Conservation (phyloP, 2,329 filamentous ascomycete species). For the Septoria petroselini region DNA sequence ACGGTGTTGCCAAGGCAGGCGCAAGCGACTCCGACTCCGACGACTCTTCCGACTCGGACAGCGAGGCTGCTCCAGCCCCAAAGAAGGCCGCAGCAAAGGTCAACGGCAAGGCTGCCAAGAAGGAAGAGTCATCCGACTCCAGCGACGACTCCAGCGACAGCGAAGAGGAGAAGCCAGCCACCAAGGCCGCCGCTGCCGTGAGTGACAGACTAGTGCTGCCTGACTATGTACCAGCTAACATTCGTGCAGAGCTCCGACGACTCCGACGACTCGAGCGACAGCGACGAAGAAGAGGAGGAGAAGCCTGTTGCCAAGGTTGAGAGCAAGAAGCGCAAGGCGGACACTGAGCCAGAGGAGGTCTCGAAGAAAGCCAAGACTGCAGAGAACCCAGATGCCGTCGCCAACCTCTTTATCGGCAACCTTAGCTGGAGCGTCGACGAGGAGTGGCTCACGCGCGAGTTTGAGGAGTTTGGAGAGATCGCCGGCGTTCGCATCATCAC, state of each 20-base stretch:
- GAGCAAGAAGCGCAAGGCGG: constrained; percentile 67
- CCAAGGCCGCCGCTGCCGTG: constrained; percentile 20
- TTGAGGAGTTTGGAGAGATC: constrained; percentile 74
- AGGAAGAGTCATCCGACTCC: constrained; percentile 29
- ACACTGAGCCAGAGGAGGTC: constrained; percentile 50
- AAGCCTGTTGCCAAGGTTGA: constrained; percentile 38
- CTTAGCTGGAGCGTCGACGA: constrained; percentile 90
- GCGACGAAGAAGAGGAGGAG: constrained; percentile 35
- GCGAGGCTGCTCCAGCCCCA: constrained; percentile 30
- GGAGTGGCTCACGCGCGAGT: constrained; percentile 73
- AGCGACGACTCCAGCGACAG: constrained; percentile 31
- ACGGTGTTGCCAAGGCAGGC: constrained; percentile 30
- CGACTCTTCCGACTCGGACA: constrained; percentile 31
- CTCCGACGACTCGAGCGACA: constrained; percentile 40
- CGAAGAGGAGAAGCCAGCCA: constrained; percentile 32
- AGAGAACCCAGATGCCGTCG: constrained; percentile 41
- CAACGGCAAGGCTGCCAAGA: constrained; percentile 32
- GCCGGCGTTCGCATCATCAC: constrained; percentile 74
- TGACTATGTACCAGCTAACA: not conserved
- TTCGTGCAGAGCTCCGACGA: constrained; percentile 32
- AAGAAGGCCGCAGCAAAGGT: constrained; percentile 30
- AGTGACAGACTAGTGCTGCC: not conserved
- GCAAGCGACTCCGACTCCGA: constrained; percentile 27
- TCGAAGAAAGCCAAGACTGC: constrained; percentile 69
- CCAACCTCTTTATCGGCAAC: constrained; percentile 84